phyloP scores from a whole-genome alignment of 768 basidiomycete species.

The Leucocoprinus sp. region DNA sequence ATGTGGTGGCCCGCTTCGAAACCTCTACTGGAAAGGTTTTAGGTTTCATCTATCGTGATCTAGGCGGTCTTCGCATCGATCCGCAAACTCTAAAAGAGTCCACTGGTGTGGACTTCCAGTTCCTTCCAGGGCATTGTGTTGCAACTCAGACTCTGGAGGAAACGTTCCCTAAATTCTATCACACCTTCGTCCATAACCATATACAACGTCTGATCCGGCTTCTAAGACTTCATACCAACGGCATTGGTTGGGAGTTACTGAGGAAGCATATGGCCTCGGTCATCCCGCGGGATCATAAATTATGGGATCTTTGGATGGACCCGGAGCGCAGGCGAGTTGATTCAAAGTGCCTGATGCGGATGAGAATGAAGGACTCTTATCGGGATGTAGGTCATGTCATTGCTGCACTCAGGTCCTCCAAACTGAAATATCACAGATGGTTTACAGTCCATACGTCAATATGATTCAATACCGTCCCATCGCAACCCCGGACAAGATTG shows the following conservation, averaged over 20 bases:
- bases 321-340: slow-evolving; percentile 30
- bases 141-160: slow-evolving; percentile 39
- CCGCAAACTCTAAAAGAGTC: slow-evolving; percentile 38
- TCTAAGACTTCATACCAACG: slow-evolving; percentile 43
- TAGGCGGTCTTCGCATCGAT: slow-evolving; percentile 50
- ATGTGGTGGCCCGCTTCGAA: slow-evolving; percentile 42
- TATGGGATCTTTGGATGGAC: slow-evolving; percentile 40
- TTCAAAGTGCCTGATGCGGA: slow-evolving; percentile 52
- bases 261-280: slow-evolving; percentile 34
- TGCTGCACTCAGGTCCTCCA: neutral
- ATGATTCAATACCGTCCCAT: slow-evolving; percentile 41
- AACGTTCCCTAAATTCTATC: slow-evolving; percentile 49
- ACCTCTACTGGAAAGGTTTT: slow-evolving; percentile 29
- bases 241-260: slow-evolving; percentile 43
- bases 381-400: slow-evolving; percentile 35
- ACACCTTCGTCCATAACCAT: slow-evolving; percentile 54
- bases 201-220: slow-evolving; percentile 48
- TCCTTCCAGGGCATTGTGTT: slow-evolving; percentile 46
- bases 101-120: slow-evolving; percentile 41
- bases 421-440: slow-evolving; percentile 32
- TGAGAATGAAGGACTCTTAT: slow-evolving; percentile 49
- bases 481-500: slow-evolving; percentile 7
- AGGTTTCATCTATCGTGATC: slow-evolving; percentile 49
- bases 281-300: slow-evolving; percentile 37
- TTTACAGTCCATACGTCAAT: slow-evolving; percentile 45